A percentile compares a stretch with the other conserved stretches of the same genome.
These are phyloP conservation scores for Tubosaeta sp. DNA, from an alignment of 768 basidiomycete species.

Conservation along the genomic window DNA sequence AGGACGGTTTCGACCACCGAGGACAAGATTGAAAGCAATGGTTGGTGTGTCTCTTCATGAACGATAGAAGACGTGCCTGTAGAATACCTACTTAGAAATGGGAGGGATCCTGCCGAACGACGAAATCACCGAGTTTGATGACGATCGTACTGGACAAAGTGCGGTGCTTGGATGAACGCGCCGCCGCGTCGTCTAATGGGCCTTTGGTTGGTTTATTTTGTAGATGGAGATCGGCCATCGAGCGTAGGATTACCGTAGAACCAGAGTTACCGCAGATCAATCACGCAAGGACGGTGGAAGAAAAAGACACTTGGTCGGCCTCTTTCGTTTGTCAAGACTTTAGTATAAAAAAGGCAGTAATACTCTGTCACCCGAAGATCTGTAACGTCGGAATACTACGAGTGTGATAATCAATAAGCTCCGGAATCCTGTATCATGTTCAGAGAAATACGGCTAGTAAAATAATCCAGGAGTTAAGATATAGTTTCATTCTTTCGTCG, in stretches of 20 bases:
- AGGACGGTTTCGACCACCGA: constrained; percentile 90
- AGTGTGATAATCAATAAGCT: too few species aligned
- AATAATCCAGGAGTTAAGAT: too few species aligned
- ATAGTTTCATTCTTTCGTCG: too few species aligned
- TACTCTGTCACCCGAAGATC: too few species aligned
- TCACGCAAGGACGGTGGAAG: too few species aligned
- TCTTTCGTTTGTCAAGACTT: too few species aligned
- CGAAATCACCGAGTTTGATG: constrained; percentile 73
- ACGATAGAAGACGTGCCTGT: constrained; percentile 93
- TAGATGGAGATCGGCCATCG: constrained; percentile 14
- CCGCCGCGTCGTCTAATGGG: constrained; percentile 7
- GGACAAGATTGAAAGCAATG: constrained; percentile 86
- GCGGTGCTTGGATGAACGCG: constrained; percentile 22
- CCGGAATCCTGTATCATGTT: too few species aligned
- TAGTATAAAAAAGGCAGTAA: too few species aligned
- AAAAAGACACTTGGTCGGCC: too few species aligned
- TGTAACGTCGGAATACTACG: too few species aligned
- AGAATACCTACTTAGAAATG: constrained; percentile 8
- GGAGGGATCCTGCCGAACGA: background rate
- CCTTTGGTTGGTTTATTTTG: background rate
- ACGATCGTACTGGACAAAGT: constrained; percentile 61
- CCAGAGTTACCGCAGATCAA: too few species aligned
- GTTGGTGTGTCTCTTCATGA: constrained; percentile 89
- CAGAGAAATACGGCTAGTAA: too few species aligned
- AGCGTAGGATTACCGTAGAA: background rate